These are phyloP conservation scores for Trifolium dubium DNA, from an alignment of 306 rosid genomes.

Conservation along the genomic window DNA sequence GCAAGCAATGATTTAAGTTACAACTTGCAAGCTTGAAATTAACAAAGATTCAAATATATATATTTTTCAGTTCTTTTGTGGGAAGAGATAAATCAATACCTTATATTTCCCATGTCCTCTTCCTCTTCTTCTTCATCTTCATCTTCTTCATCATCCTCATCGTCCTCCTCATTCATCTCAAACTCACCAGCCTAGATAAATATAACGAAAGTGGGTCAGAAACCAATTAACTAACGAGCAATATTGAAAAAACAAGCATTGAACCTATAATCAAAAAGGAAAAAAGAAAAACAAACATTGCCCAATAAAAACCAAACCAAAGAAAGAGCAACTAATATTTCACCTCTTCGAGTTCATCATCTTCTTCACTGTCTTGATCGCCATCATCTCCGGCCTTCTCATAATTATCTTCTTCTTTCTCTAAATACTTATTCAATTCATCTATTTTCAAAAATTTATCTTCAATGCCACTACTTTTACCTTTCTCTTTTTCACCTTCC, in stretches of 20 bases:
- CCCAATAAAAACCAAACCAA: conserved; percentile 22
- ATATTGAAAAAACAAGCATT: background rate
- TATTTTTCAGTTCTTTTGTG: background rate
- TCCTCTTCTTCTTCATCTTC: conserved; percentile 60
- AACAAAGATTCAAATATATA: conserved; percentile 1
- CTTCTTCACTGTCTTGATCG: conserved; percentile 51
- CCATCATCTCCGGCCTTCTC: conserved; percentile 53
- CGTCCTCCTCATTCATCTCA: conserved; percentile 53
- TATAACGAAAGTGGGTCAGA: conserved; percentile 29
- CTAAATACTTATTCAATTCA: conserved; percentile 70
- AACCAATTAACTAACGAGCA: conserved; percentile 11
- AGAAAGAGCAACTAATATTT: conserved; percentile 15
- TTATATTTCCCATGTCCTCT: conserved; percentile 55
- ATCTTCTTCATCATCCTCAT: conserved; percentile 54
- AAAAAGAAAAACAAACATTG: background rate
- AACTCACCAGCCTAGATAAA: conserved; percentile 63
- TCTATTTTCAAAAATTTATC: conserved; percentile 74
- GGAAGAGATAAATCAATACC: conserved; percentile 49
- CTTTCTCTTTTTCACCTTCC: conserved; percentile 29
- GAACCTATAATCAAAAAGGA: background rate
- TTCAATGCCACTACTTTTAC: conserved; percentile 62
- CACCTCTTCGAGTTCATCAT: conserved; percentile 66
- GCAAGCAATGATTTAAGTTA: conserved; percentile 4
- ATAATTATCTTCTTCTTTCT: conserved; percentile 64
- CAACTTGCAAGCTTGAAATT: conserved; percentile 29